These are phyloP conservation scores for Fraxinus velutina DNA, from an alignment of 305 asterid species.

Conservation along the genomic window DNA sequence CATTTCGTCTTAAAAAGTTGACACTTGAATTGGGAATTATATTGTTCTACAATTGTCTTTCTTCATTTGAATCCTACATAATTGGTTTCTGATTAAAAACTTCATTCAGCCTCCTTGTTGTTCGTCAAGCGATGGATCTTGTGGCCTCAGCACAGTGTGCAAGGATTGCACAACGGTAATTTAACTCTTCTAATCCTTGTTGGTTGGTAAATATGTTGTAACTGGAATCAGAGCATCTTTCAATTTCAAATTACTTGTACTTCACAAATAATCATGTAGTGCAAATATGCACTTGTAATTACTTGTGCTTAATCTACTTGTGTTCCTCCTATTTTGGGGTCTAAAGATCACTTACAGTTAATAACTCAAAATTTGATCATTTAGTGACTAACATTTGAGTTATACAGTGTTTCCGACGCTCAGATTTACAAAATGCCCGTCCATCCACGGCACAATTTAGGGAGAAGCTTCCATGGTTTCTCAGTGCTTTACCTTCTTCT, in stretches of 20 bases:
- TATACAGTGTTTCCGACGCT: conserved; percentile 77
- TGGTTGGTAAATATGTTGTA: not conserved
- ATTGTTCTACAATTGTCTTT: not conserved
- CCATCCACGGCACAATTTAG: conserved; percentile 75
- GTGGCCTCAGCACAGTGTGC: conserved; percentile 63
- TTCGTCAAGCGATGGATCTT: conserved; percentile 52
- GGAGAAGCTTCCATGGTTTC: conserved; percentile 90
- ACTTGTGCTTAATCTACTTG: not conserved
- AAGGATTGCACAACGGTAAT: conserved; percentile 91
- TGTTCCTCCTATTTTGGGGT: not conserved
- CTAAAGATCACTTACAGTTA: not conserved
- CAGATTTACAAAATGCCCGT: conserved; percentile 75
- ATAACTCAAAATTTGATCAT: conserved; percentile 31
- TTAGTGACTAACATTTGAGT: not conserved
- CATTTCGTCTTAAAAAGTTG: conserved; percentile 10
- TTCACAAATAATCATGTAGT: not conserved
- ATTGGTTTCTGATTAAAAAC: not conserved
- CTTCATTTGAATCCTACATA: not conserved
- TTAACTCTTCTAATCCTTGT: not conserved
- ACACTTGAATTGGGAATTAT: not conserved
- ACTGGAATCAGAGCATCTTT: not conserved
- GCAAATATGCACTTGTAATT: not conserved
- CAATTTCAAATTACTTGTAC: not conserved
- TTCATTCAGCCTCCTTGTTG: conserved; percentile 87
- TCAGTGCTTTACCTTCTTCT: conserved; percentile 82